These are phyloP conservation scores for Penicillium malachiteum DNA, from an alignment of 495 filamentous ascomycete species.

Conservation along the genomic window DNA sequence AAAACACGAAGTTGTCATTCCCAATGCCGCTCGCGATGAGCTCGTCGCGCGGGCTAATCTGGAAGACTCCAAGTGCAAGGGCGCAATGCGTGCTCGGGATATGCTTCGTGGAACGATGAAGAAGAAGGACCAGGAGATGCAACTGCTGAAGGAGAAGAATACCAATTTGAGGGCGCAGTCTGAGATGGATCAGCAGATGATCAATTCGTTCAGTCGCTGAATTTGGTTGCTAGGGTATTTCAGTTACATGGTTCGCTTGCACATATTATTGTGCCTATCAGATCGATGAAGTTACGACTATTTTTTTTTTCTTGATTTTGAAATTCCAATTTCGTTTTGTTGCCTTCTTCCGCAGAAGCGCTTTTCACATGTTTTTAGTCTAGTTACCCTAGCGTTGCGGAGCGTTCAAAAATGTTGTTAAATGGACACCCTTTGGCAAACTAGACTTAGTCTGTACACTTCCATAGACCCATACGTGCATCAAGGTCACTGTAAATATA, in stretches of 20 bases:
- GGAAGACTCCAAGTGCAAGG: conserved; percentile 55
- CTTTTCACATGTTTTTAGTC: too few species aligned
- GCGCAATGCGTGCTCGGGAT: conserved; percentile 62
- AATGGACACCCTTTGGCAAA: too few species aligned
- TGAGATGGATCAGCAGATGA: conserved; percentile 45
- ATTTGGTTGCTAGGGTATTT: too few species aligned
- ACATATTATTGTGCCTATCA: too few species aligned
- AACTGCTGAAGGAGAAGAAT: conserved; percentile 51
- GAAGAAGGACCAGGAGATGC: conserved; percentile 58
- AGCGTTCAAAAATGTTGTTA: too few species aligned
- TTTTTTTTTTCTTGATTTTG: background rate
- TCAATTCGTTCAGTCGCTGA: conserved; percentile 18
- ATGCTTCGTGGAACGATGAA: conserved; percentile 59
- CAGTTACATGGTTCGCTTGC: too few species aligned
- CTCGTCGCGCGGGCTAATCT: conserved; percentile 51
- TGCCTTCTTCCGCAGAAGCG: too few species aligned
- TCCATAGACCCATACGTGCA: too few species aligned
- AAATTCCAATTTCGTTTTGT: background rate
- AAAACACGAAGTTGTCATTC: conserved; percentile 43
- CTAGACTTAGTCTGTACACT: too few species aligned
- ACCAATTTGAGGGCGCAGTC: conserved; percentile 29
- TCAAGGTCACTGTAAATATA: too few species aligned
- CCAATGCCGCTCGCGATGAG: conserved; percentile 36
- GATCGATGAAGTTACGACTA: too few species aligned
- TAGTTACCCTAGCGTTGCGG: too few species aligned